Evolutionary conservation across 768 basidiomycete genomes (phyloP).

Genomic region (Tylopilus intermedius): DNA sequence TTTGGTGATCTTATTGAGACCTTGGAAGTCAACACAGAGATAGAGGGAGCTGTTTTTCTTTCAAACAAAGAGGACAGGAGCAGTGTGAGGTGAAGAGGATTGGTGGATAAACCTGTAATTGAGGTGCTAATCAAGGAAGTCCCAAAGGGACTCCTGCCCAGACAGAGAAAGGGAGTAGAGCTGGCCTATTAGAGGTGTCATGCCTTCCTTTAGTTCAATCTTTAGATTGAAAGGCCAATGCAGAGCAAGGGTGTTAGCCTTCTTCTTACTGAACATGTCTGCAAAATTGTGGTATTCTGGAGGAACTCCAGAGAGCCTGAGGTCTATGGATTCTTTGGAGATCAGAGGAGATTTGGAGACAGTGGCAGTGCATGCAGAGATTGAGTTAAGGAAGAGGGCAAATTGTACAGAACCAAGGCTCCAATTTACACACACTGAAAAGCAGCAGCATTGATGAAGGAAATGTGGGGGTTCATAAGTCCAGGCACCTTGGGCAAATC

Average conservation of each 20-base stretch:
- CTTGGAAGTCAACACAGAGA: not conserved
- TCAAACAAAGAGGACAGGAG: not conserved
- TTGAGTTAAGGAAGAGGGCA: not conserved
- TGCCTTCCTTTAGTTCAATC: not conserved
- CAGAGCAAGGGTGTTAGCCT: not conserved
- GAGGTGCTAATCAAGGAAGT: not conserved
- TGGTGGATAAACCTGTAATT: not conserved
- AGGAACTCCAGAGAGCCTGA: not conserved
- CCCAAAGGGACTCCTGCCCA: not conserved
- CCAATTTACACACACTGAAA: not conserved
- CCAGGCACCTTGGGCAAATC: not conserved
- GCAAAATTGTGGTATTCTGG: not conserved
- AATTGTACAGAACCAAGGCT: not conserved
- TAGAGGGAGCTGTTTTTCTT: not conserved
- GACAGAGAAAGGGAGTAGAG: not conserved
- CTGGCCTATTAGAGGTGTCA: not conserved
- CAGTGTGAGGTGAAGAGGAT: not conserved
- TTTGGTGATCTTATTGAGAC: not conserved
- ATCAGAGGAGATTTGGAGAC: not conserved
- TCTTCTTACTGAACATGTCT: not conserved
- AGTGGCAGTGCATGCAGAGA: not conserved
- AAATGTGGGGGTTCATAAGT: not conserved
- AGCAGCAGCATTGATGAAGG: not conserved
- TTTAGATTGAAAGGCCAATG: not conserved
- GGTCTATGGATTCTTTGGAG: not conserved